Evolutionary conservation across 2,329 filamentous ascomycete species (phyloP).

Genomic region (Trichoderma asperellum): DNA sequence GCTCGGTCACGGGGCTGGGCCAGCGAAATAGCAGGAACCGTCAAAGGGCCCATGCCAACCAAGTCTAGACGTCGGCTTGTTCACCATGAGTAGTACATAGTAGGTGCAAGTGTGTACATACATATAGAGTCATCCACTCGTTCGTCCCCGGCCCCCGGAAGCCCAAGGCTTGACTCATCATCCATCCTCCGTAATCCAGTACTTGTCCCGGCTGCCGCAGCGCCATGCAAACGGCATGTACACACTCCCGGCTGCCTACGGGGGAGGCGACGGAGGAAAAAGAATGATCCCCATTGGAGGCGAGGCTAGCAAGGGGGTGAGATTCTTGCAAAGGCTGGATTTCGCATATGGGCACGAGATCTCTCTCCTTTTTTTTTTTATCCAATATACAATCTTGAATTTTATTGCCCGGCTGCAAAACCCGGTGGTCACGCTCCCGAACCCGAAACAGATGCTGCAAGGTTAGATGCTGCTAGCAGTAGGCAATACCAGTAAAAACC

Average conservation of each 20-base stretch:
- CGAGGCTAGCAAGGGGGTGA: not conserved
- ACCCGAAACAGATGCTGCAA: not conserved
- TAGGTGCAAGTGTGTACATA: too few species aligned
- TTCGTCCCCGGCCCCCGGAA: slow-evolving; percentile 5
- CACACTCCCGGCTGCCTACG: not conserved
- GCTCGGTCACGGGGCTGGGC: slow-evolving; percentile 14
- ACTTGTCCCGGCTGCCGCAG: not conserved
- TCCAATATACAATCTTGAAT: not conserved
- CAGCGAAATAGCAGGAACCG: slow-evolving; percentile 18
- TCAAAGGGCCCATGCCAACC: slow-evolving; percentile 13
- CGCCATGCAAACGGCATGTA: not conserved
- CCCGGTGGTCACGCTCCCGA: not conserved
- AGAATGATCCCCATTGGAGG: not conserved
- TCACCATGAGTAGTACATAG: too few species aligned
- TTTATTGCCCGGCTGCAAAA: slow-evolving; percentile 6
- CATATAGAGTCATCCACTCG: not conserved
- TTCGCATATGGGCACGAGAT: slow-evolving; percentile 17
- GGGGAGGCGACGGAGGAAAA: slow-evolving; percentile 4
- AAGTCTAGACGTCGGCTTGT: not conserved
- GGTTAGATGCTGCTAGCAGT: not conserved
- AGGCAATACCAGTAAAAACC: too few species aligned
- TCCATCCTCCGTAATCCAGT: not conserved
- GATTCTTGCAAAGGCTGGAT: not conserved
- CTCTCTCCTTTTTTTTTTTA: slow-evolving; percentile 1
- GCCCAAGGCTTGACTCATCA: slow-evolving; percentile 9